A percentile compares a stretch with the other conserved stretches of the same genome.
phyloP scores from a whole-genome alignment of 306 rosid genomes.

The Senna siamea region DNA sequence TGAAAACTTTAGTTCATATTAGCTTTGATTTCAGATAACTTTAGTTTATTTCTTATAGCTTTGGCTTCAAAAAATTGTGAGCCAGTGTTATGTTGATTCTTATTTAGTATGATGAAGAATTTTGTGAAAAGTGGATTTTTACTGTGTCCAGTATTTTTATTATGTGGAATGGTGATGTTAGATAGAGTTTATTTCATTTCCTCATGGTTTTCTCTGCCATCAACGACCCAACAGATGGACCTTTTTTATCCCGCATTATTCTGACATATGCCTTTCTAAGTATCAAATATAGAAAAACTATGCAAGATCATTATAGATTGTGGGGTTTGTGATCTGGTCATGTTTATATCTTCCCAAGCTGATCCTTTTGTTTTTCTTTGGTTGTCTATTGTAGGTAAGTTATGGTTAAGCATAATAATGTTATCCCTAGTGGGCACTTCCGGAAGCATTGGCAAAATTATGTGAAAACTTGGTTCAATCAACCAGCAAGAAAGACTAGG shows the following conservation, averaged over 20 bases:
- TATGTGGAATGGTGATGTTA: neutral
- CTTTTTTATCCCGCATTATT: neutral
- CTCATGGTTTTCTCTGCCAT: neutral
- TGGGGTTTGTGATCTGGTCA: neutral
- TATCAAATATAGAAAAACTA: neutral
- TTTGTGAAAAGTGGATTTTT: too few relatives aligned
- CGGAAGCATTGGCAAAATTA: constrained; percentile 69
- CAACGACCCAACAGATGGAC: neutral
- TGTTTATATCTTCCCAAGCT: neutral
- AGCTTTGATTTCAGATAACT: neutral
- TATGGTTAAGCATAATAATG: constrained; percentile 73
- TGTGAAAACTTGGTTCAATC: constrained; percentile 69
- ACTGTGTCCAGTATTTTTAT: neutral
- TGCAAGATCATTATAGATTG: neutral
- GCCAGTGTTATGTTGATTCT: neutral
- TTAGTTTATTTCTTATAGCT: neutral
- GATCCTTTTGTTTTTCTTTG: neutral
- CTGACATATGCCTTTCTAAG: neutral
- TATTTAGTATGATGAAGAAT: too few relatives aligned
- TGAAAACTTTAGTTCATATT: neutral
- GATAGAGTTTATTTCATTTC: neutral
- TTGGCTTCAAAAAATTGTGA: too few relatives aligned
- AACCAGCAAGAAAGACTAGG: constrained; percentile 64
- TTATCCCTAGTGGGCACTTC: constrained; percentile 64
- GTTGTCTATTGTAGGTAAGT: constrained; percentile 40